phyloP scores from a whole-genome alignment of 768 basidiomycete genomes.

The Auricularia auricula-judae region DNA sequence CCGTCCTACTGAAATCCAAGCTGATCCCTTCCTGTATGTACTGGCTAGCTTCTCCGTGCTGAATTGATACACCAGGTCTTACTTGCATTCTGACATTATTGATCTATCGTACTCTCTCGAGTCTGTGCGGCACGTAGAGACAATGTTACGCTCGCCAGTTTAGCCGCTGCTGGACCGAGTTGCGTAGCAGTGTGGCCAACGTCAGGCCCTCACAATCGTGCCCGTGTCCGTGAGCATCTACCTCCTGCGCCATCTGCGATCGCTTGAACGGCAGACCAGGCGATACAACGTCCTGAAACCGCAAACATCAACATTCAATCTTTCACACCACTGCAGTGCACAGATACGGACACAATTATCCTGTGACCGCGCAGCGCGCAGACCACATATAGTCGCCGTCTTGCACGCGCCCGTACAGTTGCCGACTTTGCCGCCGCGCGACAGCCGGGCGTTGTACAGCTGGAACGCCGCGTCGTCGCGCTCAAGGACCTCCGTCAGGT shows the following conservation, averaged over 20 bases:
- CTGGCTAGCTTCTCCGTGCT: no score
- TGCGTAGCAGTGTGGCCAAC: no score
- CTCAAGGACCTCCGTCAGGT: slow-evolving; percentile 42
- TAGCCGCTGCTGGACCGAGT: no score
- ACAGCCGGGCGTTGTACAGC: slow-evolving; percentile 34
- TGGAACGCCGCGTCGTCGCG: slow-evolving; percentile 34
- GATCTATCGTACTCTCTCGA: no score
- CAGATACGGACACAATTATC: not conserved
- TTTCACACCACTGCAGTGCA: not conserved
- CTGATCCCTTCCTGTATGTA: no score
- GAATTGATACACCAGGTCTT: no score
- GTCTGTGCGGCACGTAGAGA: no score
- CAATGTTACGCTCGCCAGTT: no score
- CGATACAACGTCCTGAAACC: not conserved
- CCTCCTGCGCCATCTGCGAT: not conserved
- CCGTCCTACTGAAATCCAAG: no score
- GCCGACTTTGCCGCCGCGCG: slow-evolving; percentile 25
- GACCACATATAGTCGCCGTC: slow-evolving; percentile 30
- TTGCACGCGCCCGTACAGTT: slow-evolving; percentile 27
- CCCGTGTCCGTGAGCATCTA: no score
- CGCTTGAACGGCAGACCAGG: not conserved
- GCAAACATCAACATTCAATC: not conserved
- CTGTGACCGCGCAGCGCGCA: slow-evolving; percentile 26
- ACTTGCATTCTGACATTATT: no score
- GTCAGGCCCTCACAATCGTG: no score